Evolutionary conservation across 306 rosid genomes (phyloP).

Genomic region (Malus asiatica): DNA sequence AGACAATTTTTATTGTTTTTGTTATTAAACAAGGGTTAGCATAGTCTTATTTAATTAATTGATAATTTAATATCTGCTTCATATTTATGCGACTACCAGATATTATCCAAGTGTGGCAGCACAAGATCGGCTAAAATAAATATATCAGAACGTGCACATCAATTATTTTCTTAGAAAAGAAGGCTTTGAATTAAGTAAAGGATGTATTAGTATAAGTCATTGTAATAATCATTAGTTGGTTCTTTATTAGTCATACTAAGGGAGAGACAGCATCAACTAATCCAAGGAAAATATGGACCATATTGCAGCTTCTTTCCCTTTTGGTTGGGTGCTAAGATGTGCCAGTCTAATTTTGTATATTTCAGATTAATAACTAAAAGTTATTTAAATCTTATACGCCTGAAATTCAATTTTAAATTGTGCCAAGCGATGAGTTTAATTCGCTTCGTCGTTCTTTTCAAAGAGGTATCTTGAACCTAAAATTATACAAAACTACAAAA

Average conservation of each 20-base stretch:
- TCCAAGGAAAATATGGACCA: background rate
- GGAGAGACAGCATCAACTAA: background rate
- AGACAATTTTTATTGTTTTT: background rate
- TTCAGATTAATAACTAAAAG: background rate
- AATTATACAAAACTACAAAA: too few relatives aligned
- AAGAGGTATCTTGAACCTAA: too few relatives aligned
- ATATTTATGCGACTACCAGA: background rate
- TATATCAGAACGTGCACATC: background rate
- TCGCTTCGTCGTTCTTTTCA: too few relatives aligned
- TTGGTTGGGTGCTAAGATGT: background rate
- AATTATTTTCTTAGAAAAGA: constrained; percentile 20
- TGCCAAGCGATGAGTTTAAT: too few relatives aligned
- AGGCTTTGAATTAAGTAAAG: constrained; percentile 10
- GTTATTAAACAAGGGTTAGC: background rate
- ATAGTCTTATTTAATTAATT: background rate
- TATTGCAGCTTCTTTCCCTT: background rate
- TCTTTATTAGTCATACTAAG: background rate
- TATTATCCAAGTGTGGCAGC: background rate
- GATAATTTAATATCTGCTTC: background rate
- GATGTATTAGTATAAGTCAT: constrained; percentile 6
- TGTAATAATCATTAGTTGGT: background rate
- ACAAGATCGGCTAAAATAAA: background rate
- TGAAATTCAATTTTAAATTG: too few relatives aligned
- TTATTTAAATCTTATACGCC: too few relatives aligned
- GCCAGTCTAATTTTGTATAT: background rate